Evolutionary conservation across 192 early-diverging fungal species (phyloP).

Genomic region (Dispira simplex): DNA sequence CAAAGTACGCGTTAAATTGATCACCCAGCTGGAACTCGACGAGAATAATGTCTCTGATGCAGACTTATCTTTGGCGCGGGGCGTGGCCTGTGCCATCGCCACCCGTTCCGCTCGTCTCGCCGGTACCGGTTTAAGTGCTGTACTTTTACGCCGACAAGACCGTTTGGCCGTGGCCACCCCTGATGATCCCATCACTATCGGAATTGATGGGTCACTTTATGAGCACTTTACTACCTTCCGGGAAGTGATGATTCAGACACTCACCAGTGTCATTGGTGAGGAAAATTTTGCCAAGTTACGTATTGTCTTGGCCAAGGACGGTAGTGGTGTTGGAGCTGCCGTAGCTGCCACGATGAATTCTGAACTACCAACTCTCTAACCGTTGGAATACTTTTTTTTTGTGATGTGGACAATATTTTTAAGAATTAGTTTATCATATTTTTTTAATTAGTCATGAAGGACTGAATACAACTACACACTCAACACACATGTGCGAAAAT

Average conservation of each 20-base stretch:
- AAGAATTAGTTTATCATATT: background rate
- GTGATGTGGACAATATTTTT: background rate
- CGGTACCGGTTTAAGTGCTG: slow-evolving; percentile 42
- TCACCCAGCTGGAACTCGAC: slow-evolving; percentile 56
- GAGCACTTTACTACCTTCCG: slow-evolving; percentile 82
- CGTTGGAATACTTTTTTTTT: background rate
- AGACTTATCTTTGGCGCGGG: slow-evolving; percentile 64
- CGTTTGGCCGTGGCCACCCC: slow-evolving; percentile 7
- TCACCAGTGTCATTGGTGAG: slow-evolving; percentile 57
- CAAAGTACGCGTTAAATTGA: slow-evolving; percentile 50
- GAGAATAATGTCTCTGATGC: slow-evolving; percentile 68
- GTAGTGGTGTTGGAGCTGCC: slow-evolving; percentile 62
- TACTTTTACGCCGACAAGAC: slow-evolving; percentile 15
- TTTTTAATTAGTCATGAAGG: background rate
- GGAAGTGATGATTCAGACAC: slow-evolving; percentile 52
- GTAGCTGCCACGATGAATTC: slow-evolving; percentile 32
- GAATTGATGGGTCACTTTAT: slow-evolving; percentile 83
- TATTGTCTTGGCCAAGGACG: slow-evolving; percentile 55
- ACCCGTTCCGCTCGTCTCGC: slow-evolving; percentile 59
- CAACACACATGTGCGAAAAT: background rate
- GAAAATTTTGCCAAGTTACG: slow-evolving; percentile 53
- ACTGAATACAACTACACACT: background rate
- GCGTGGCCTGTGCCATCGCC: no score
- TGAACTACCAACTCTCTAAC: background rate
- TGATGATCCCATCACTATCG: slow-evolving; percentile 40